Base-by-base conservation (phyloP, 176 grass and related monocot genomes). In the Stipa capillata region DNA sequence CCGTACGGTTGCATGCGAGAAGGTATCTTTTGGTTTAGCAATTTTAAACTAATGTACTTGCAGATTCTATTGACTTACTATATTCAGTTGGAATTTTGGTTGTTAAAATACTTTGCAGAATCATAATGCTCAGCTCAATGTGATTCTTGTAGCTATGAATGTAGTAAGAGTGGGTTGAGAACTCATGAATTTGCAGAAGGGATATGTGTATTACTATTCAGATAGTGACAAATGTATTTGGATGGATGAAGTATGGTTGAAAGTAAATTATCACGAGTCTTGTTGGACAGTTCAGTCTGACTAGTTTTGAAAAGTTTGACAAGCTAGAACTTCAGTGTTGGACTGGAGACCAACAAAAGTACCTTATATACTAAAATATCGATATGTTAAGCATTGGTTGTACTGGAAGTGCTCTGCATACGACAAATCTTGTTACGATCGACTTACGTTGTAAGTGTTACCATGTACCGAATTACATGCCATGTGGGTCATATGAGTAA, bases 1-100 rank as follows among this genome's bases (percentile, higher is more conserved):
- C 29, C 79, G 86, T 34, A 93, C 84, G 10, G 81, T 97, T 91
- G 88, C 82, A 28, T 93, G 91, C 34, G 91, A 97, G 77, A 94
- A 91, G 91, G 91, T 94, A 74, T 45, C 29, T n/a, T 42, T 17
- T 71, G 21, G 42, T 37, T 68, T 80, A 35, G 24, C 14, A 51
- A 29, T 15, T 72, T 74, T 64, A 32, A 51, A 35, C 20, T 67
- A 72, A 33, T 54, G 7, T 31, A 18, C 3, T 47, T 60, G 6
- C n/a, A 23, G 51, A 11, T 59, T 55, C 49, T 54, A 5, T n/a
- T n/a, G n/a, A n/a, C n/a, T 59, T 76, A 28, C 63, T 42, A 11
- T 73, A 23, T 54, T 20, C 51, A 20, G 29, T 53, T 76, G 16
- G 7, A 53, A 47, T 16, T 74, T 18, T 8, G 39, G 15, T 64